These are phyloP conservation scores for Verticillium dahliae DNA, from an alignment of 2,329 filamentous ascomycete genomes.

Conservation along the genomic window DNA sequence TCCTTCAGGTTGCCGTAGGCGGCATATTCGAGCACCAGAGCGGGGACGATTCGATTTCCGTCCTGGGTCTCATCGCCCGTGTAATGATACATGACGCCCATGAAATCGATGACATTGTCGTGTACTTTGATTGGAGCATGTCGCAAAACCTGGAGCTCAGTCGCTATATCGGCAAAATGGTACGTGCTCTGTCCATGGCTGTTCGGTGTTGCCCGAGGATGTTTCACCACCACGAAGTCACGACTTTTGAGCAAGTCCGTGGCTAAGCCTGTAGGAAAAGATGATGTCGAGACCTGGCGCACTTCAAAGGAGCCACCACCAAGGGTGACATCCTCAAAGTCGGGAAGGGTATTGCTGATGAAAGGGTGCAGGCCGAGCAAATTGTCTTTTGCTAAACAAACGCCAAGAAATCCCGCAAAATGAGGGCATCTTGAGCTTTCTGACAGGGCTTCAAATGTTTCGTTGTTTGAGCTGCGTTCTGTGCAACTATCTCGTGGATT, in stretches of 20 bases:
- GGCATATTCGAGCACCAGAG: neutral
- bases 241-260: neutral
- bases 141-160: too few species aligned
- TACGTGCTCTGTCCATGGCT: too few species aligned
- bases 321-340: neutral
- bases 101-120: too few species aligned
- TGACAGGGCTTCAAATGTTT: too few species aligned
- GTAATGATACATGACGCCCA: neutral
- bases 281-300: neutral
- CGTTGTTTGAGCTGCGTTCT: too few species aligned
- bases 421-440: conserved; percentile 1
- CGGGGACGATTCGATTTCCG: neutral
- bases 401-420: conserved; percentile 1
- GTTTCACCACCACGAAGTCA: neutral
- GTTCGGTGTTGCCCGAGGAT: too few species aligned
- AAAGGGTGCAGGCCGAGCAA: neutral
- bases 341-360: neutral
- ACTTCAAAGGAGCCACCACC: neutral
- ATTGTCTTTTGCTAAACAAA: neutral
- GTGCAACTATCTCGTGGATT: too few species aligned
- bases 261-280: neutral
- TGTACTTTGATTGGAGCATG: too few species aligned
- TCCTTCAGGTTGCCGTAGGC: neutral
- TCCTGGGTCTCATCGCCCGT: neutral
- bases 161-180: too few species aligned